A percentile compares a stretch with the other conserved stretches of the same genome.
Conservation (phyloP, 78 protist species). For the Dictyostelium intermedium region DNA sequence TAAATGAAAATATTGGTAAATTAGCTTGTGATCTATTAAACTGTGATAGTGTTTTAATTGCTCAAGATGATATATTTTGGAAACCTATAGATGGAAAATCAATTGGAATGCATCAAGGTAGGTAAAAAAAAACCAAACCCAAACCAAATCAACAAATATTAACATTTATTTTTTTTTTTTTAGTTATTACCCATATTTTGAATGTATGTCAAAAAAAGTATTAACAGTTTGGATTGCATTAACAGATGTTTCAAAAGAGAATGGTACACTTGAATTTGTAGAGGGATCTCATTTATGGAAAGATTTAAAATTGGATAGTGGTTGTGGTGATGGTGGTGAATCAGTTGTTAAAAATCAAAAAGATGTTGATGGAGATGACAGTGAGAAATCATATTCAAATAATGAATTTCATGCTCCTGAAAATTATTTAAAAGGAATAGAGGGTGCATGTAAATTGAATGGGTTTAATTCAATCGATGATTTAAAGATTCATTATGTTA, state of each 20-base stretch:
- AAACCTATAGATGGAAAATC: background rate
- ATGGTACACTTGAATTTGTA: conserved; percentile 63
- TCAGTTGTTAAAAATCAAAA: too few species aligned
- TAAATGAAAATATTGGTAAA: conserved; percentile 24
- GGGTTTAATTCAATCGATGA: background rate
- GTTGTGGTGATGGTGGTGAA: background rate
- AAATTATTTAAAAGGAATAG: background rate
- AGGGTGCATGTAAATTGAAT: background rate
- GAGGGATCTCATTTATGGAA: conserved; percentile 36
- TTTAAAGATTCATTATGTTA: background rate
- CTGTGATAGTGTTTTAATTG: conserved; percentile 41
- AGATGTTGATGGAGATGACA: too few species aligned
- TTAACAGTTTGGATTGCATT: conserved; percentile 60
- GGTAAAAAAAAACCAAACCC: background rate
- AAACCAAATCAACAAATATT: too few species aligned
- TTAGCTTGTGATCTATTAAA: conserved; percentile 25
- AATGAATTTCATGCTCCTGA: conserved; percentile 55
- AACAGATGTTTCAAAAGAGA: conserved; percentile 24
- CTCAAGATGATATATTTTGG: conserved; percentile 65
- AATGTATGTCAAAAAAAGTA: conserved; percentile 19
- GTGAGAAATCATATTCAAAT: background rate
- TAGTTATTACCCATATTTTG: conserved; percentile 50
- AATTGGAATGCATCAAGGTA: conserved; percentile 8
- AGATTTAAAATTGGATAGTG: background rate
- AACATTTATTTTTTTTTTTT: too few species aligned